Base-by-base conservation (phyloP, 2,329 filamentous ascomycete species). In the Laburnicola sp. region DNA sequence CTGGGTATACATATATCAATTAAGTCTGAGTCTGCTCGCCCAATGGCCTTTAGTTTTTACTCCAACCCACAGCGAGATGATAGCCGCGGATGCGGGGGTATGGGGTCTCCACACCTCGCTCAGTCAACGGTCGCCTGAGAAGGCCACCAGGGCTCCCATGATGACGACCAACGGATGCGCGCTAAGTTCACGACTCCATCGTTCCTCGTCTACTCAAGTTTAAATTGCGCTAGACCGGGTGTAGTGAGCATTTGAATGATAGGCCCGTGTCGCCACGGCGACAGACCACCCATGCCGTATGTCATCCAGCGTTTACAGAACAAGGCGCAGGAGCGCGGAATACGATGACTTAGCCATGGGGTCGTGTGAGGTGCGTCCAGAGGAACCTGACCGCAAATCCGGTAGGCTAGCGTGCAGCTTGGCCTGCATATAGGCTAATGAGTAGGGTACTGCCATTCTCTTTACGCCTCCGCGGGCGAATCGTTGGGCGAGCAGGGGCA, bases 51-150 rank as follows among this genome's bases (percentile, higher is more conserved):
- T 44, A 42, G 50, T 46, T 27, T 48, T 35, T 48, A 30, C 35
- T 45, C 45, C 40, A 59, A 64, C 54, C 58, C 56, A 60, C 54
- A 53, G 57, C 60, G 61, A 68, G 58, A 68, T 64, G 68, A 66
- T 52, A 53, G 62, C 50, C 59, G 65, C 57, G 54, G 62, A 60
- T 70, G 68, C 68, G 67, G 68, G 67, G 69, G 60, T 59, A 63
- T 62, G 59, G 65, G 60, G 52, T 63, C 66, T 68, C 66, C 67
- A 69, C 65, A 68, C 54, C 53, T 51, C 59, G 56, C 58, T 56
- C 62, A 60, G 58, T 53, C 63, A 62, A 60, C 55, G 50, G 57
- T 56, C 48, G 63, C 62, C 58, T 59, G 54, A 59, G 41, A 48
- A 57, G 54, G 43, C 57, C 58, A 51, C 64, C 65, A 58, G 66